These are phyloP conservation scores for Aegilops umbellulata DNA, from an alignment of 176 grass and related monocot species.

Conservation along the genomic window DNA sequence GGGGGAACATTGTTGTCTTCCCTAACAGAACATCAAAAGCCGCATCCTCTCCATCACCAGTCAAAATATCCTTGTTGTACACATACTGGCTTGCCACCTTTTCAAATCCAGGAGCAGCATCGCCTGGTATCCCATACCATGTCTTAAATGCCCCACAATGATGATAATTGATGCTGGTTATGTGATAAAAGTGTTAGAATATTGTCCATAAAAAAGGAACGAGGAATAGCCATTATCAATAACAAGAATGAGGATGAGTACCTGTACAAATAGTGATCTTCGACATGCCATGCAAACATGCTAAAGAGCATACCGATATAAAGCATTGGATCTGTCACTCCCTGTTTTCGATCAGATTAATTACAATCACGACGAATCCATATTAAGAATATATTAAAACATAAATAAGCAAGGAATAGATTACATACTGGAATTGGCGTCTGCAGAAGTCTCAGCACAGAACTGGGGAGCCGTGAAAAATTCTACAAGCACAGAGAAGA, in stretches of 20 bases:
- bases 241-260: conserved; percentile 18
- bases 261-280: conserved; percentile 99
- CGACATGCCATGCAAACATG: conserved; percentile 99
- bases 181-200: conserved; percentile 21
- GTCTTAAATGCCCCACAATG: conserved; percentile 96
- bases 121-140: conserved; percentile 98
- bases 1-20: conserved; percentile 98
- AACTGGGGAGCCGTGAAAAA: conserved; percentile 80
- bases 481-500: conserved; percentile 41
- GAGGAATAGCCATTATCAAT: neutral
- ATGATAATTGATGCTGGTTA: conserved; percentile 93
- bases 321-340: conserved; percentile 99
- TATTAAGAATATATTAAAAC: neutral
- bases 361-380: conserved; percentile 5
- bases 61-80: conserved; percentile 79
- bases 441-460: conserved; percentile 76
- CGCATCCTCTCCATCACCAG: conserved; percentile 78
- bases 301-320: conserved; percentile 99
- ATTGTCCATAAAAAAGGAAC: neutral
- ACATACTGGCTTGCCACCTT: conserved; percentile 67
- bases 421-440: conserved; percentile 76
- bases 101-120: conserved; percentile 84
- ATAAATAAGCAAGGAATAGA: neutral
- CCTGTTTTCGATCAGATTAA: conserved; percentile 55
- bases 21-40: conserved; percentile 92